These are phyloP conservation scores for Aquanectria penicillioides DNA, from an alignment of 2,329 filamentous ascomycete species.

Conservation along the genomic window DNA sequence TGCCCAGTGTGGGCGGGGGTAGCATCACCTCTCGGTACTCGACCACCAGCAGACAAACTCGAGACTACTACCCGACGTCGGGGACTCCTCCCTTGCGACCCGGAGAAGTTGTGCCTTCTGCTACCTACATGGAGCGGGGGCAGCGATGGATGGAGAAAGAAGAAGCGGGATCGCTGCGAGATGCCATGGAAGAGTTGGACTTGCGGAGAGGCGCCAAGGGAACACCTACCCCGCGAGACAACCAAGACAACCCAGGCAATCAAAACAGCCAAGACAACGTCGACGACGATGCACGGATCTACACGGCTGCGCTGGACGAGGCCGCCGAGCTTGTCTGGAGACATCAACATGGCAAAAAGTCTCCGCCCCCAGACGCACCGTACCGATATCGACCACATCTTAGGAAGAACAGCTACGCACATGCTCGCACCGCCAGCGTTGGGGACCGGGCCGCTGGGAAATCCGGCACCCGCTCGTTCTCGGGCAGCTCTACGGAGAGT, in stretches of 20 bases:
- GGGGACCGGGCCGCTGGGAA: slow-evolving; percentile 53
- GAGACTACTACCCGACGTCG: slow-evolving; percentile 62
- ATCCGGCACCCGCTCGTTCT: slow-evolving; percentile 56
- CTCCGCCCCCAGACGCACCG: slow-evolving; percentile 68
- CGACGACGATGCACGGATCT: slow-evolving; percentile 69
- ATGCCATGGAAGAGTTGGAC: slow-evolving; percentile 80
- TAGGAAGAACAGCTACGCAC: slow-evolving; percentile 76
- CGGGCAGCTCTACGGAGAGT: slow-evolving; percentile 62
- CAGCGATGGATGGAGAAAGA: slow-evolving; percentile 85
- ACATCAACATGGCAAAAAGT: slow-evolving; percentile 69
- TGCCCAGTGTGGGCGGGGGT: slow-evolving; percentile 53
- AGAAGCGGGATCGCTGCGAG: slow-evolving; percentile 74
- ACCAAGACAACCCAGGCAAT: too few species aligned
- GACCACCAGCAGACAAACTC: slow-evolving; percentile 53
- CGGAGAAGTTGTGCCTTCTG: slow-evolving; percentile 70
- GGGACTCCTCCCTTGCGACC: slow-evolving; percentile 60
- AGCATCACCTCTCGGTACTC: slow-evolving; percentile 64
- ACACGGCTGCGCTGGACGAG: slow-evolving; percentile 78
- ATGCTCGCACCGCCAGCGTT: slow-evolving; percentile 70
- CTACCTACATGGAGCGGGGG: slow-evolving; percentile 78
- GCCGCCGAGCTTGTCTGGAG: slow-evolving; percentile 83
- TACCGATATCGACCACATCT: slow-evolving; percentile 76
- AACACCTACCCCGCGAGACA: slow-evolving; percentile 33
- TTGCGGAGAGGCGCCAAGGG: slow-evolving; percentile 53
- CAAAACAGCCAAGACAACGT: slow-evolving; percentile 39